Percentiles rank a stretch among this genome's conserved stretches.
Evolutionary conservation across 73 alveolate genomes (phyloP).

Genomic region (Paramecium octaurelia): DNA sequence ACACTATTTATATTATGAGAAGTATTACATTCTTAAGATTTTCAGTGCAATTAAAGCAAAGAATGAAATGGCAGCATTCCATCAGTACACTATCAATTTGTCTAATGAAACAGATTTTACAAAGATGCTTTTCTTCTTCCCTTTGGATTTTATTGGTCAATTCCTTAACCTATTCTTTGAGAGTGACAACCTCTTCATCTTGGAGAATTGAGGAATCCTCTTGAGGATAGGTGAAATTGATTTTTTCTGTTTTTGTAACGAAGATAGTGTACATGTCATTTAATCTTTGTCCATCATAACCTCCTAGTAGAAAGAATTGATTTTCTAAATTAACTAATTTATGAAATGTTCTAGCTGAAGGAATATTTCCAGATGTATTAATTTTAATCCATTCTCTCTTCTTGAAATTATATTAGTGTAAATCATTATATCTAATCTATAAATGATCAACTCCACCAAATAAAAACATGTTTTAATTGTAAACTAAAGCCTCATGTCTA

Average conservation of each 20-base stretch:
- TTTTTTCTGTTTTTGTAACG: neutral
- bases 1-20: constrained; percentile 8
- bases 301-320: constrained; percentile 70
- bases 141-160: neutral
- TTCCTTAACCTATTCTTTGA: constrained; percentile 38
- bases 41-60: constrained; percentile 58
- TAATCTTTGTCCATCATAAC: constrained; percentile 79
- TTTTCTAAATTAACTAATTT: constrained; percentile 52
- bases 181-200: constrained; percentile 27
- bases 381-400: constrained; percentile 67
- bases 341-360: constrained; percentile 79
- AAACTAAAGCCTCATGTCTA: constrained; percentile 72
- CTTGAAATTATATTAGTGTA: constrained; percentile 61
- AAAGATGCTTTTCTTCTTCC: constrained; percentile 49
- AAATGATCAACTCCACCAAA: constrained; percentile 82
- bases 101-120: constrained; percentile 33
- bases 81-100: constrained; percentile 38
- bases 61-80: constrained; percentile 43
- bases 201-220: neutral
- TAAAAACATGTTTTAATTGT: constrained; percentile 65
- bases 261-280: constrained; percentile 75
- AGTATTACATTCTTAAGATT: constrained; percentile 55
- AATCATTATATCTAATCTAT: constrained; percentile 73
- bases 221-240: neutral
- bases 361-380: constrained; percentile 61